phyloP scores from a whole-genome alignment of 2,329 filamentous ascomycete species.

The Penicillium aurantiogriseum region DNA sequence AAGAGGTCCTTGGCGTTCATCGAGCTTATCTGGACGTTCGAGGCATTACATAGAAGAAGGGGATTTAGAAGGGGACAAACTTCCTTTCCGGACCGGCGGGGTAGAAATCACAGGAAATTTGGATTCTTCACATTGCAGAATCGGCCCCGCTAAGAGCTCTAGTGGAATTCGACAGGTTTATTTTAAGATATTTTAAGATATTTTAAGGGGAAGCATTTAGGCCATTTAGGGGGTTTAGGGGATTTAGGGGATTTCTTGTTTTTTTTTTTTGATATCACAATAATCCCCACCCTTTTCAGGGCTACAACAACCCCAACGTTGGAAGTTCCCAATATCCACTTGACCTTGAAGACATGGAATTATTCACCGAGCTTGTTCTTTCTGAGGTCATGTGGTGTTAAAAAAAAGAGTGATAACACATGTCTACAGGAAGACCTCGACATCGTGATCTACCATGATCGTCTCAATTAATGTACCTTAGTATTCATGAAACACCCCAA shows the following conservation, averaged over 20 bases:
- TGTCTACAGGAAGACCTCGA: not conserved
- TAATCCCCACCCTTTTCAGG: not conserved
- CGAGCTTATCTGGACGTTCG: constrained; percentile 1
- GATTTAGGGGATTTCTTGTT: not conserved
- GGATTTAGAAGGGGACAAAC: constrained; percentile 2
- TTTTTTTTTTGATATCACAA: not conserved
- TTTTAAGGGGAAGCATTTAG: not conserved
- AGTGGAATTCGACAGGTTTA: constrained; percentile 15
- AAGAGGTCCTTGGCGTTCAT: constrained; percentile 33
- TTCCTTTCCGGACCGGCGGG: constrained; percentile 13
- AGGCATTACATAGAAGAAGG: not conserved
- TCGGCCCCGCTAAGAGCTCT: constrained; percentile 16
- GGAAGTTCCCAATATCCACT: not conserved
- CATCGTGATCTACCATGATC: not conserved
- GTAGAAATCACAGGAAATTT: constrained; percentile 9
- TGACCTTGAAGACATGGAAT: not conserved
- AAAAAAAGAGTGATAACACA: not conserved
- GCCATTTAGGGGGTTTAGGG: no score
- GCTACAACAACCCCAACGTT: not conserved
- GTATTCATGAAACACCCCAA: not conserved
- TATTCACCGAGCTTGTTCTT: constrained; percentile 1
- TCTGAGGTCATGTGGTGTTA: not conserved
- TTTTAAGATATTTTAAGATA: not conserved
- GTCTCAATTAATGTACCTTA: not conserved
- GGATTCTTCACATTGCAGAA: constrained; percentile 21